Evolutionary conservation across 192 early-diverging fungal genomes (phyloP), one percentile per base, ranked within the genome.

Genomic region (Rhizophagus sp.): DNA sequence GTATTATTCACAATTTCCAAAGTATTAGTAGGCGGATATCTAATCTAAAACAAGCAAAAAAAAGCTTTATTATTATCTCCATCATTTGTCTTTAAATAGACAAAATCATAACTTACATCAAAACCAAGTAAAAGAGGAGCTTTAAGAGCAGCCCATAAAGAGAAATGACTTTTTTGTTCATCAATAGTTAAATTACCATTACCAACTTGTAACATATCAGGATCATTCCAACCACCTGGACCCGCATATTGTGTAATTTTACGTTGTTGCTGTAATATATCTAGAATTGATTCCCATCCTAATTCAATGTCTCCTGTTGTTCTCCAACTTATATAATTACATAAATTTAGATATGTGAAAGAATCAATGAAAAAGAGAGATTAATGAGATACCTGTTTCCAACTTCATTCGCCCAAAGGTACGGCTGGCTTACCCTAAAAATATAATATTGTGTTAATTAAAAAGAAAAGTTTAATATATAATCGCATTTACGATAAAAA

Each of bases 191-290:
- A 86, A 52, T 79, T 78, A 34, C 86, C 85, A 52, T 88, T 87
- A 36, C 90, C 91, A 66, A 90, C 83, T 80, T 89, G 86, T 50
- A 90, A 80, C 87, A 90, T 89, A 75, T 90, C 89, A 70, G 85
- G 82, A 78, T 90, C 89, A 78, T 88, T 88, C 66, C 80, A 90
- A 22, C 85, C 87, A 44, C 87, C 87, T 27, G 84, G 84, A 19
- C 63, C 81, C 27, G 80, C 36, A 50, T 81, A 83, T 24, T 85
- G 44, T 36, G 49, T 57, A 57, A 74, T 74, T 3, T 9, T 50
- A 33, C 22, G 34, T 22, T 69, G 67, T 34, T 36, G 27, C 24
- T 22, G 13, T 41, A 69, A 19, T 36, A 69, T 41, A 36, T 30
- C 17, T 22, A 69, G 1, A 39, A 69, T 41, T 41, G 67, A 69